Evolutionary conservation across 1,284 basidiomycete genomes (phyloP).

Genomic region (Cutaneotrichosporon dermatis): DNA sequence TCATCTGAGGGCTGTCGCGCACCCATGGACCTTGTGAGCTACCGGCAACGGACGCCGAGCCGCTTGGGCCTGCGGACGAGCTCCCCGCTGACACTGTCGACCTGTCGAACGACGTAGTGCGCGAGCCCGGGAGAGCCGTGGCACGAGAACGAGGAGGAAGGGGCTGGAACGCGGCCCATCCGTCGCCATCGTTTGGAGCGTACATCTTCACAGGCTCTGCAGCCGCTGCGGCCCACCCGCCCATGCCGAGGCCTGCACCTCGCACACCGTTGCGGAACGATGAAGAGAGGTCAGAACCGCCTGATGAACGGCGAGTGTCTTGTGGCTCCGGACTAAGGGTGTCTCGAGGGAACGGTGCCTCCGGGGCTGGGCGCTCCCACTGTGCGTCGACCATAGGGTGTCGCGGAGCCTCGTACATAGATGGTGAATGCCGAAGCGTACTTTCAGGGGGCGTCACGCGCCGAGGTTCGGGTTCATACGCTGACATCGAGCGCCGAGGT

Average conservation of each 20-base stretch:
- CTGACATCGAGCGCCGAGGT: not conserved
- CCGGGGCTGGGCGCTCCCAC: too few species aligned
- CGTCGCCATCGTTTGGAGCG: constrained; percentile 35
- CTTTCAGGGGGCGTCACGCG: not conserved
- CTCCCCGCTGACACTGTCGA: not conserved
- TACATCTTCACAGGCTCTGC: constrained; percentile 39
- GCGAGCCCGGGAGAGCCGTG: constrained; percentile 30
- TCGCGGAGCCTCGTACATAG: not conserved
- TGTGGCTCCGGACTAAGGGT: not conserved
- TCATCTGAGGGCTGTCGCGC: not conserved
- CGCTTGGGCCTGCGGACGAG: not conserved
- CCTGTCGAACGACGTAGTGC: not conserved
- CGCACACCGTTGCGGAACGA: constrained; percentile 3
- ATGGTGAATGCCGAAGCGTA: not conserved
- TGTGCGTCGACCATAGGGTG: too few species aligned
- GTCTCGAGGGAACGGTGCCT: too few species aligned
- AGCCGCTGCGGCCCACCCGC: constrained; percentile 42
- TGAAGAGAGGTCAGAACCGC: constrained; percentile 21
- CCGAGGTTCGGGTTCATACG: not conserved
- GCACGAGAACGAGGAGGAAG: constrained; percentile 33
- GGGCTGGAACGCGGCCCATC: constrained; percentile 40
- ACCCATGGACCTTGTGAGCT: not conserved
- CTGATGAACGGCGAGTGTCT: not conserved
- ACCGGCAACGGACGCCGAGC: not conserved
- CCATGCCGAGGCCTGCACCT: constrained; percentile 33